Evolutionary conservation across 2,329 filamentous ascomycete species (phyloP).

Genomic region (Kalaharituber pfeilii): DNA sequence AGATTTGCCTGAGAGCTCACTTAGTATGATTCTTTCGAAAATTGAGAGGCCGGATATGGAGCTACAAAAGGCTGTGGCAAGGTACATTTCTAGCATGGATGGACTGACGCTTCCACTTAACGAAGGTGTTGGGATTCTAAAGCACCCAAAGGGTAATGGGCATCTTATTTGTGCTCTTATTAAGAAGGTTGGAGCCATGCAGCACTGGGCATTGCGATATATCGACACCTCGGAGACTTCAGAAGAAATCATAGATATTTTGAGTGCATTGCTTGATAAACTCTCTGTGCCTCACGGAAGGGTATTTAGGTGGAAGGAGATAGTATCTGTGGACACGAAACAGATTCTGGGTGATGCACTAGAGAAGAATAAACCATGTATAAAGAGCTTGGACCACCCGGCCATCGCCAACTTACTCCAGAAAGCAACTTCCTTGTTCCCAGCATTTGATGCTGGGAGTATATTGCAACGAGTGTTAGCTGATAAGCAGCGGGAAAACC

Average conservation of each 20-base stretch:
- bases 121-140: no score
- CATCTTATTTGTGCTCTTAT: neutral
- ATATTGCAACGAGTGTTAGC: slow-evolving; percentile 9
- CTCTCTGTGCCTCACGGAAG: neutral
- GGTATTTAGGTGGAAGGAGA: neutral
- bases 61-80: no score
- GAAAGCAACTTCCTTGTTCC: no score
- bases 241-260: neutral
- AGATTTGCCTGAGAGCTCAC: no score
- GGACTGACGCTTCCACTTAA: no score
- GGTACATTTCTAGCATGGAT: no score
- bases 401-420: no score
- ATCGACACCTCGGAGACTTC: neutral
- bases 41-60: no score
- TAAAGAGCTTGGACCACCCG: no score
- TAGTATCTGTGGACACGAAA: neutral
- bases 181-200: neutral
- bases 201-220: neutral
- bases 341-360: neutral
- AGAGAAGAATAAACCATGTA: no score
- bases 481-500: slow-evolving; percentile 8
- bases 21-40: no score
- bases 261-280: neutral
- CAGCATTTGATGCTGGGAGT: slow-evolving; percentile 7
- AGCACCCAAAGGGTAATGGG: no score